Evolutionary conservation across 2,329 filamentous ascomycete genomes (phyloP), one percentile per base, ranked within the genome.

Genomic region (Phyllosticta citriasiana): DNA sequence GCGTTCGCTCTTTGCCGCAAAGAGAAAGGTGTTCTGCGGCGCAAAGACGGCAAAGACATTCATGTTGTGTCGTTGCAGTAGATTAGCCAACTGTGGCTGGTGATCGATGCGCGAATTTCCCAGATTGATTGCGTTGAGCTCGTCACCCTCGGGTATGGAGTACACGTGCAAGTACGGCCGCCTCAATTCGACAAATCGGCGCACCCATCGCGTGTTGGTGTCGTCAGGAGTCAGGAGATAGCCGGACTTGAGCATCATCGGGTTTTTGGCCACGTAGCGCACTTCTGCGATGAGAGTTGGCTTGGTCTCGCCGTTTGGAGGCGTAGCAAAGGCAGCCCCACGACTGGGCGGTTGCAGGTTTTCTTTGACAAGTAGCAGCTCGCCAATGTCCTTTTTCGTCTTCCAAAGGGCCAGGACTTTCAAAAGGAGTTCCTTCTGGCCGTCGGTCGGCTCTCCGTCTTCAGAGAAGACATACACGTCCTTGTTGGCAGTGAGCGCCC

Each of bases 1-100:
- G 56, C 87, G 83, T 77, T 97, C 93, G 68, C 86, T 93, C 62
- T 91, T 82, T 25, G 91, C 89, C 14, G 91, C 90, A 73, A 99
- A 97, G 51, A 99, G 80, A 83, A 92, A 99, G 33, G 92, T 96
- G 74, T 97, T 97, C 73, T 94, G 88, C 63, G 88, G 89, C 52
- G 90, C 93, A 71, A 97, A 99, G 57, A 99, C 84, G 12, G 94
- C 94, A 80, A 96, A 99, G 51, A 97, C 89, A n/a, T 60, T 63
- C 74, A 22, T 70, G 74, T 26, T 69, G 64, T 50, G 65, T 64
- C 22, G 68, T 64, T 35, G 63, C 22, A 97, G 80, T 8, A 97
- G 76, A 9, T 87, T 85, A 19, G 93, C 84, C 52, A 97, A 88
- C 65, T 95, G 89, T 0, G 94, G 94, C 64, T 92, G 88, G 68